These are phyloP conservation scores for Nigrospora osmanthi DNA, from an alignment of 2,329 filamentous ascomycete genomes.

Conservation along the genomic window DNA sequence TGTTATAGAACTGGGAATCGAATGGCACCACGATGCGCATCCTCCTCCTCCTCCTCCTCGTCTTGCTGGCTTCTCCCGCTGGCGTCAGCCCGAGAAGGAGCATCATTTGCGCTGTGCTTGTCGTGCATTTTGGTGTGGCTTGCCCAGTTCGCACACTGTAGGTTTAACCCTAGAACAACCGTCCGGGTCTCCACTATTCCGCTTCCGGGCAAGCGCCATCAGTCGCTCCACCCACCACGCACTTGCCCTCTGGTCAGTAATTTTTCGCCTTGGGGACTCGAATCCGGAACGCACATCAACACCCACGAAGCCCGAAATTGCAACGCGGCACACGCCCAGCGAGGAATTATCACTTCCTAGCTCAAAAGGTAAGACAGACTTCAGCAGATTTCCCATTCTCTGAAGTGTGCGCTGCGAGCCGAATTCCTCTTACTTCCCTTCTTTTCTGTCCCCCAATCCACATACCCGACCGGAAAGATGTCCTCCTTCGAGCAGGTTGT, in stretches of 20 bases:
- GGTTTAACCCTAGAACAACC: background rate
- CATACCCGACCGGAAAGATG: slow-evolving; percentile 40
- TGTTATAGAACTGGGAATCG: too few relatives aligned
- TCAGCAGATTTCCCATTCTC: slow-evolving; percentile 3
- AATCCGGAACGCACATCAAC: background rate
- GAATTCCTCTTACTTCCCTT: slow-evolving; percentile 12
- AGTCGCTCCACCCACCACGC: background rate
- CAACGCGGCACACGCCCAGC: slow-evolving; percentile 2
- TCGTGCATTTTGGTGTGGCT: too few relatives aligned
- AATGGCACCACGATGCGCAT: too few relatives aligned
- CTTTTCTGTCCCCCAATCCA: slow-evolving; percentile 12
- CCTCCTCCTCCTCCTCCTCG: too few relatives aligned
- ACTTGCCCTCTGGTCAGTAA: background rate
- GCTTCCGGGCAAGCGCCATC: background rate
- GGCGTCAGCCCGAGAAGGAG: too few relatives aligned
- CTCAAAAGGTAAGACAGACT: slow-evolving; percentile 6
- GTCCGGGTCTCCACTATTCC: background rate
- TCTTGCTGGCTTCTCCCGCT: too few relatives aligned
- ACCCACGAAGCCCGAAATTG: background rate
- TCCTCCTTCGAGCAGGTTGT: slow-evolving; percentile 65
- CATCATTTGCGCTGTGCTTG: too few relatives aligned
- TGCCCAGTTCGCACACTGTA: background rate
- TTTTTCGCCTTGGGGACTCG: background rate
- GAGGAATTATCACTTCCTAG: slow-evolving; percentile 7
- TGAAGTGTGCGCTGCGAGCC: slow-evolving; percentile 7